Evolutionary conservation across 2,329 filamentous ascomycete species (phyloP), one percentile per base, ranked within the genome.

Genomic region (Microthyrium microscopicum): DNA sequence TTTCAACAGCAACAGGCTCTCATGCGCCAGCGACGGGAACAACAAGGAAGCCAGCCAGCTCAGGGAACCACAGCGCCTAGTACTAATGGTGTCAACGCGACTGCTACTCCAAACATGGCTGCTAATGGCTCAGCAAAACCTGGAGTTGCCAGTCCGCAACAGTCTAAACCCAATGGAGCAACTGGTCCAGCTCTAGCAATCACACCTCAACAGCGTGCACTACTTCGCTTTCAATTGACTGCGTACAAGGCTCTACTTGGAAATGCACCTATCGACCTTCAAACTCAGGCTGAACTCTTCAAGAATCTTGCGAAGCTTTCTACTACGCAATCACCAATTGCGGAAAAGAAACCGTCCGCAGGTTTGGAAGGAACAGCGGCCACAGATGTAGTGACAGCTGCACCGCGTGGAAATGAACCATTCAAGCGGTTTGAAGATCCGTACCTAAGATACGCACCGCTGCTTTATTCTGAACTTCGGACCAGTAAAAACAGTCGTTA

Each of bases 181-280:
- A 36, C 25, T 31, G 28, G 34, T 20, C 17, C 29, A 26, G 24
- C 34, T 8, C 9, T 8, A 8, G 9, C 29, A 11, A 29, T 36
- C 27, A 36, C 34, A 20, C 20, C 19, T 12, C 27, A 36, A n/a
- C 89, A 98, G 52, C 61, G 93, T 29, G 65, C 68, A 17, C 71
- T 81, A 27, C 61, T 98, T 7, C 69, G 82, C 39, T 76, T 80
- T 42, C 89, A 98, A 52, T 93, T 95, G 32, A 68, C 77, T 45
- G 85, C 87, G 0, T 95, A 94, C 58, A 91, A 91, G 56, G 68
- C 84, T 43, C 64, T 98, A 4, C 77, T 81, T 4, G 91, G 89
- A 55, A 93, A 93, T 44, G 66, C 78, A 11, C 77, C 84, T 1
- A 72, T 95, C 20, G 68, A 72, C 40, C 69, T 93, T 42, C 83